A percentile compares a stretch with the other conserved stretches of the same genome.
phyloP scores from a whole-genome alignment of 164 flowering plant species.

The Saururus chinensis region DNA sequence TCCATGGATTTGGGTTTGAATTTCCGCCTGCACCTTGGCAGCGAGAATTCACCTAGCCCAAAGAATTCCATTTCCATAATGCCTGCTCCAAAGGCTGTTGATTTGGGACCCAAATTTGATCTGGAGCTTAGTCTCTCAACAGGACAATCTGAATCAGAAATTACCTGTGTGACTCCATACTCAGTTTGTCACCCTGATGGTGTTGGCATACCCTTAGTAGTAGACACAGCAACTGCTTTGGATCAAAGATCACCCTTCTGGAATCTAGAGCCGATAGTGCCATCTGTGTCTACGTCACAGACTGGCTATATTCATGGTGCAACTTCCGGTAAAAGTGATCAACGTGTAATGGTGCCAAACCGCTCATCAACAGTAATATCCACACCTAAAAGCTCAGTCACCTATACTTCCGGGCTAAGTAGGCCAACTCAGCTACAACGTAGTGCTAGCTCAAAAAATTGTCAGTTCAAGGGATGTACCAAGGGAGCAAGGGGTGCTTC shows the following conservation, averaged over 20 bases:
- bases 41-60: slow-evolving; percentile 38
- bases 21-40: slow-evolving; percentile 67
- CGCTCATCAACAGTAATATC: slow-evolving; percentile 16
- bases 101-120: slow-evolving; percentile 37
- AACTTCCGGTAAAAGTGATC: slow-evolving; percentile 13
- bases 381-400: slow-evolving; percentile 56
- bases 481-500: slow-evolving; percentile 99
- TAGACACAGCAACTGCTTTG: slow-evolving; percentile 5
- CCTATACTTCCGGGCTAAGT: slow-evolving; percentile 65
- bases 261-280: slow-evolving; percentile 18
- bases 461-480: slow-evolving; percentile 77
- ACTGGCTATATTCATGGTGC: slow-evolving; percentile 18
- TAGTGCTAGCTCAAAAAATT: slow-evolving; percentile 36
- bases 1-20: slow-evolving; percentile 63
- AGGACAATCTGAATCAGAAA: slow-evolving; percentile 62
- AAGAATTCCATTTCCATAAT: slow-evolving; percentile 21
- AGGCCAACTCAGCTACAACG: slow-evolving; percentile 26
- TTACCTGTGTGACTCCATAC: slow-evolving; percentile 35
- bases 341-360: slow-evolving; percentile 22
- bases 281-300: slow-evolving; percentile 13
- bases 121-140: slow-evolving; percentile 67
- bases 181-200: slow-evolving; percentile 13
- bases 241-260: slow-evolving; percentile 40
- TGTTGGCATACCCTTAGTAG: slow-evolving; percentile 12
- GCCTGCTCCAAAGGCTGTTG: slow-evolving; percentile 16